These are phyloP conservation scores for Mycothermus thermophilus DNA, from an alignment of 495 filamentous ascomycete species.

Conservation along the genomic window DNA sequence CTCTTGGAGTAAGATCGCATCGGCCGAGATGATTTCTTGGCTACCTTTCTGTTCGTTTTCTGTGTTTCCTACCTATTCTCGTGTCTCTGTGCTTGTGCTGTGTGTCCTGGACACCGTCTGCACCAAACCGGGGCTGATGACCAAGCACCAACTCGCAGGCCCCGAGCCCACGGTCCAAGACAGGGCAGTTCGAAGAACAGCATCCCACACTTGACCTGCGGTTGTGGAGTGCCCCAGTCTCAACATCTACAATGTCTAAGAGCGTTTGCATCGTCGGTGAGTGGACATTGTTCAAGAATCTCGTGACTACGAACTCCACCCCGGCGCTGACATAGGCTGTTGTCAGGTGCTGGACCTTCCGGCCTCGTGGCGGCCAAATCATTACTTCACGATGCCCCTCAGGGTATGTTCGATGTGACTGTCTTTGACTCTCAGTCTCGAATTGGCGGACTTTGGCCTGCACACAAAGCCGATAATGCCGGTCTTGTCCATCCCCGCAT, in stretches of 20 bases:
- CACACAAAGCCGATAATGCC: slow-evolving; percentile 23
- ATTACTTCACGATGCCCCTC: slow-evolving; percentile 45
- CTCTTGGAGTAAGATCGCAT: no score
- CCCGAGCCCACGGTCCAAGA: no score
- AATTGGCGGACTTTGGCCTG: slow-evolving; percentile 69
- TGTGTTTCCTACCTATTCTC: no score
- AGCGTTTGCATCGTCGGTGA: slow-evolving; percentile 55
- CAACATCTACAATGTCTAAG: slow-evolving; percentile 27
- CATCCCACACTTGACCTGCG: no score
- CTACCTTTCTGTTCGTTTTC: no score
- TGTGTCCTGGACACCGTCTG: no score
- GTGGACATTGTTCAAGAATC: slow-evolving; percentile 10
- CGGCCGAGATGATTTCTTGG: no score
- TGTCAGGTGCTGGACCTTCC: slow-evolving; percentile 60
- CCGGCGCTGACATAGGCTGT: neutral
- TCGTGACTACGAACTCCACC: neutral
- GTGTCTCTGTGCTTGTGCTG: no score
- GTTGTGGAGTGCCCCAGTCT: no score
- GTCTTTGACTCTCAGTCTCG: slow-evolving; percentile 52
- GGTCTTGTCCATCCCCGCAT: slow-evolving; percentile 51
- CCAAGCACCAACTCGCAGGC: no score
- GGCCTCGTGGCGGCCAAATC: slow-evolving; percentile 75
- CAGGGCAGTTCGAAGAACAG: no score
- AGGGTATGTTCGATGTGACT: slow-evolving; percentile 48
- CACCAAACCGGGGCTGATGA: no score